Percentiles rank a stretch among this genome's conserved stretches.
These are phyloP conservation scores for Jaltomata sinuosa DNA, from an alignment of 257 asterid genomes.

Conservation along the genomic window DNA sequence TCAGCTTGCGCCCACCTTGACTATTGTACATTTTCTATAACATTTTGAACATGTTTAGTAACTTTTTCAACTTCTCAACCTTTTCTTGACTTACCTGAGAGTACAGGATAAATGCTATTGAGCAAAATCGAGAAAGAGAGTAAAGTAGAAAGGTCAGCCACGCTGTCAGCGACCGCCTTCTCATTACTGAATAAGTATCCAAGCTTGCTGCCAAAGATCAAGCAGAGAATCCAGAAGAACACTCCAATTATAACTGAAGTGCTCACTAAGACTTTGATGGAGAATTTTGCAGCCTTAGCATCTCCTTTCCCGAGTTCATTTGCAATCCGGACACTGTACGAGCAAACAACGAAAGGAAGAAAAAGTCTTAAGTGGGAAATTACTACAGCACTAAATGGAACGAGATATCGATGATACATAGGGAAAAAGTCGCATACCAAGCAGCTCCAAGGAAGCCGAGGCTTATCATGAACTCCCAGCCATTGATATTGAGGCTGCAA, in stretches of 20 bases:
- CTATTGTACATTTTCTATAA: neutral
- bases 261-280: conserved; percentile 50
- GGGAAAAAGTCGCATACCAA: conserved; percentile 30
- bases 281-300: conserved; percentile 54
- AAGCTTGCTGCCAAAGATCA: conserved; percentile 38
- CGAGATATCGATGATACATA: neutral
- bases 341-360: neutral
- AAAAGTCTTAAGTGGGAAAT: neutral
- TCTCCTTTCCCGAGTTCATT: conserved; percentile 78
- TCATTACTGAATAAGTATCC: conserved; percentile 53
- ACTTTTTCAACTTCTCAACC: neutral
- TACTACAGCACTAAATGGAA: neutral
- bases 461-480: conserved; percentile 85
- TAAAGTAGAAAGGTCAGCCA: conserved; percentile 44
- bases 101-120: conserved; percentile 55
- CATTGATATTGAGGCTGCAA: conserved; percentile 65
- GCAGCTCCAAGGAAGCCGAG: conserved; percentile 79
- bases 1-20: neutral
- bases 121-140: conserved; percentile 62
- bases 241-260: conserved; percentile 38
- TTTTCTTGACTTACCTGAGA: conserved; percentile 38
- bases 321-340: conserved; percentile 59
- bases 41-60: neutral
- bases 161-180: conserved; percentile 30
- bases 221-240: conserved; percentile 35